phyloP scores from a whole-genome alignment of 2,329 filamentous ascomycete species.

The Fusarium tuaranense region DNA sequence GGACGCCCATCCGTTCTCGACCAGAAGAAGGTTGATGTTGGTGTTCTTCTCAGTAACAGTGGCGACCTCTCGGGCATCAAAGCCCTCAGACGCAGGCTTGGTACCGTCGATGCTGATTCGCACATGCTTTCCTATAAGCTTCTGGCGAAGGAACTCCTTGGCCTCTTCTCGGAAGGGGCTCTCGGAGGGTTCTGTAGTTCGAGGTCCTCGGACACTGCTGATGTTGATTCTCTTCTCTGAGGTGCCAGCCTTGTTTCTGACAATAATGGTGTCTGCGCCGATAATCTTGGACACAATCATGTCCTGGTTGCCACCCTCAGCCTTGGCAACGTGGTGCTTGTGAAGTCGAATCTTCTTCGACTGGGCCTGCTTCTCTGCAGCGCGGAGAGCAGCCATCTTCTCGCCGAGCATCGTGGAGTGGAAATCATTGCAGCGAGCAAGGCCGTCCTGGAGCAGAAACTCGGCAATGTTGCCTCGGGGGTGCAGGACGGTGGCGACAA shows the following conservation, averaged over 20 bases:
- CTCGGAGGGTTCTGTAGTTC: constrained; percentile 86
- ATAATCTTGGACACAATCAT: constrained; percentile 87
- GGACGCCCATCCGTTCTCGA: constrained; percentile 93
- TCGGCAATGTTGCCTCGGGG: constrained; percentile 93
- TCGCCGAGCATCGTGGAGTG: constrained; percentile 92
- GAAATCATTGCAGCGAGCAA: constrained; percentile 94
- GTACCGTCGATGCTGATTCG: constrained; percentile 90
- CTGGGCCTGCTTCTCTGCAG: constrained; percentile 89
- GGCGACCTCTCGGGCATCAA: constrained; percentile 93
- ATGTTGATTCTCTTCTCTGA: constrained; percentile 90
- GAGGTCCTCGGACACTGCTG: constrained; percentile 94
- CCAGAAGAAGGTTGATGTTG: constrained; percentile 85
- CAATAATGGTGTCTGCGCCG: constrained; percentile 87
- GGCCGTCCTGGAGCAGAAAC: constrained; percentile 87
- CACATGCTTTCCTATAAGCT: constrained; percentile 95
- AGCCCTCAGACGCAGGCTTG: constrained; percentile 89
- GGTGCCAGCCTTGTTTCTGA: constrained; percentile 84
- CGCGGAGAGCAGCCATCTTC: constrained; percentile 87
- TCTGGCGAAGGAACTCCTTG: constrained; percentile 95
- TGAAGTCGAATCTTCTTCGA: constrained; percentile 82
- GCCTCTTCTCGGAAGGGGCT: constrained; percentile 91
- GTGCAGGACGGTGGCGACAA: constrained; percentile 90
- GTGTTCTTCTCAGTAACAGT: constrained; percentile 86
- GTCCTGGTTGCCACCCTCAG: constrained; percentile 75
- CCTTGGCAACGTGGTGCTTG: constrained; percentile 82